phyloP scores from a whole-genome alignment of 768 basidiomycete species.

The Podaxis carcinomalis region DNA sequence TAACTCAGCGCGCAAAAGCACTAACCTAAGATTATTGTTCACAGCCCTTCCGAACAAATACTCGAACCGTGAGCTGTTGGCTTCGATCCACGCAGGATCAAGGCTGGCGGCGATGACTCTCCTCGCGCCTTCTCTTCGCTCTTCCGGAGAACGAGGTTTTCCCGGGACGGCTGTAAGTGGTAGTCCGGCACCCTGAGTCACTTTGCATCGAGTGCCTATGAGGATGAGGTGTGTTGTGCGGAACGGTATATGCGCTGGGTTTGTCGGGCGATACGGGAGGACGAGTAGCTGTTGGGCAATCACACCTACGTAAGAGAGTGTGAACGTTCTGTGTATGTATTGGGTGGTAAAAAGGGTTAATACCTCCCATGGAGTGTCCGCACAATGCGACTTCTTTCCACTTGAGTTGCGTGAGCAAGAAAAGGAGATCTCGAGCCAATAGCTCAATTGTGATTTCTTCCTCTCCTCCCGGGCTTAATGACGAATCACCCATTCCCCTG shows the following conservation, averaged over 20 bases:
- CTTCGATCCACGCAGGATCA: slow-evolving; percentile 25
- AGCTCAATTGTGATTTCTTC: slow-evolving; percentile 40
- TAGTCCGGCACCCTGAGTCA: slow-evolving; percentile 19
- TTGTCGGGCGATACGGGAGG: slow-evolving; percentile 31
- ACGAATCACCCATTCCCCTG: slow-evolving; percentile 46
- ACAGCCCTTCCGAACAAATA: slow-evolving; percentile 19
- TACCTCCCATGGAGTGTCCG: slow-evolving; percentile 52
- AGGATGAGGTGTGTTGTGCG: slow-evolving; percentile 37
- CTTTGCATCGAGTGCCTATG: slow-evolving; percentile 29
- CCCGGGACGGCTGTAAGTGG: slow-evolving; percentile 19
- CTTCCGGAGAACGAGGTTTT: slow-evolving; percentile 22
- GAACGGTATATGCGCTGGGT: slow-evolving; percentile 34
- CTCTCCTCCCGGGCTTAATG: slow-evolving; percentile 22
- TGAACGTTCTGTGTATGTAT: background rate
- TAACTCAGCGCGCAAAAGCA: background rate
- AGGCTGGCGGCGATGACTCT: slow-evolving; percentile 20
- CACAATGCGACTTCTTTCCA: slow-evolving; percentile 42
- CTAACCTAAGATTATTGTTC: slow-evolving; percentile 8
- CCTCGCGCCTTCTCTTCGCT: slow-evolving; percentile 21
- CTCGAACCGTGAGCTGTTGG: slow-evolving; percentile 21
- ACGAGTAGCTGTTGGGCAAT: slow-evolving; percentile 41
- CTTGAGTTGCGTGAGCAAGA: slow-evolving; percentile 30
- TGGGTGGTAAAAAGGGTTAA: background rate
- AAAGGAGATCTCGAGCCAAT: slow-evolving; percentile 40
- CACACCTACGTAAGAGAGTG: slow-evolving; percentile 25